These are phyloP conservation scores for Pseudocercospora musae DNA, from an alignment of 2,329 filamentous ascomycete species.

Conservation along the genomic window DNA sequence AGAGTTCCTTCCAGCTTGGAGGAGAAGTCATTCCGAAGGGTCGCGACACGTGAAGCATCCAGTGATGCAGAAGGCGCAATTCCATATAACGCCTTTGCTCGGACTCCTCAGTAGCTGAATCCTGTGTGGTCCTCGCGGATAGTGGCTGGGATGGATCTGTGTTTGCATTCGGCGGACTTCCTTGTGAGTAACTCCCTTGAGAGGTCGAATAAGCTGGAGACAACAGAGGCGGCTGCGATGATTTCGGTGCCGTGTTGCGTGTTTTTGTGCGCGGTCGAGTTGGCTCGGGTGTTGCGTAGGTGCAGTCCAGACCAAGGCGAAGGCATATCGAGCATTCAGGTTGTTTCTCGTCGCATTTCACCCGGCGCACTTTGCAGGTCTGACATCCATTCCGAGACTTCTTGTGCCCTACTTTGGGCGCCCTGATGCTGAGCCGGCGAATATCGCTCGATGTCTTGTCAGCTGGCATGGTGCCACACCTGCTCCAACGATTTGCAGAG, in stretches of 20 bases:
- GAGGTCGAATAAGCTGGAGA: constrained; percentile 18
- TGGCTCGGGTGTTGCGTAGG: constrained; percentile 37
- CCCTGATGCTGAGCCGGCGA: constrained; percentile 16
- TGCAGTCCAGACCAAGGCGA: constrained; percentile 49
- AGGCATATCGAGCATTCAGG: constrained; percentile 51
- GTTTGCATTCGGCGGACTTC: constrained; percentile 13
- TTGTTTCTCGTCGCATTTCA: constrained; percentile 56
- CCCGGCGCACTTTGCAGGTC: constrained; percentile 54
- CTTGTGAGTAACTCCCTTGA: constrained; percentile 19
- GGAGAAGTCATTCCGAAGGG: constrained; percentile 27
- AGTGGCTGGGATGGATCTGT: constrained; percentile 8
- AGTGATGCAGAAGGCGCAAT: constrained; percentile 25
- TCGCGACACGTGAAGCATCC: constrained; percentile 25
- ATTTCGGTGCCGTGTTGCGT: constrained; percentile 10
- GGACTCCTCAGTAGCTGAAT: constrained; percentile 16
- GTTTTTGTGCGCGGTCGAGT: constrained; percentile 19
- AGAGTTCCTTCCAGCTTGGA: constrained; percentile 25
- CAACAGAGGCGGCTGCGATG: constrained; percentile 5
- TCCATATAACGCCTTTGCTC: constrained; percentile 24
- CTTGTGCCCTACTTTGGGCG: constrained; percentile 40
- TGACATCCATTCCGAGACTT: constrained; percentile 55
- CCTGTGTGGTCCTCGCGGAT: constrained; percentile 7
- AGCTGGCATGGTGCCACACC: neutral
- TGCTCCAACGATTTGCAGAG: neutral
- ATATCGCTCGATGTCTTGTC: neutral